Evolutionary conservation across 805 yeast species (phyloP).

Genomic region (Candida quercuum): DNA sequence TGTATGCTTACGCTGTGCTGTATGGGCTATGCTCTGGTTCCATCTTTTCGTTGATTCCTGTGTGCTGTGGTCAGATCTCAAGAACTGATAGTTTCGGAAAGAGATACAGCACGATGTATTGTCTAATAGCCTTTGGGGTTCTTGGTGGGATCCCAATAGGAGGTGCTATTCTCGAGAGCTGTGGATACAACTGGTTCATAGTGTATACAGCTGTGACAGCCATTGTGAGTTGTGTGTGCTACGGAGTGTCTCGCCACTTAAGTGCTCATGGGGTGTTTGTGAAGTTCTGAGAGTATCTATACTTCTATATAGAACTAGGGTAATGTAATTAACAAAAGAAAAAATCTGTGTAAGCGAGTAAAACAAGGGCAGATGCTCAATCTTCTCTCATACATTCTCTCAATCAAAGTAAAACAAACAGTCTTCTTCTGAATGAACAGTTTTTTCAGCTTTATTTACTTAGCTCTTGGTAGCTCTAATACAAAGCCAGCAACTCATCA

Average conservation of each 20-base stretch:
- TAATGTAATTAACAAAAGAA: too few species aligned
- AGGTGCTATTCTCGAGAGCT: slow-evolving; percentile 39
- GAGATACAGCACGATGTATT: slow-evolving; percentile 53
- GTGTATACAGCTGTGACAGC: slow-evolving; percentile 32
- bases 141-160: slow-evolving; percentile 46
- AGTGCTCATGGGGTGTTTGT: slow-evolving; percentile 25
- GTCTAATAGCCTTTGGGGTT: slow-evolving; percentile 48
- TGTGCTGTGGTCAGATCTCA: slow-evolving; percentile 54
- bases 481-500: neutral
- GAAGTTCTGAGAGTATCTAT: too few species aligned
- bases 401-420: too few species aligned
- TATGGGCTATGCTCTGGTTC: slow-evolving; percentile 54
- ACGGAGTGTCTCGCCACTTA: slow-evolving; percentile 37
- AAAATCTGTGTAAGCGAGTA: too few species aligned
- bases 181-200: slow-evolving; percentile 31
- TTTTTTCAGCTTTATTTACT: too few species aligned
- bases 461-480: too few species aligned
- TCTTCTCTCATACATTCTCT: too few species aligned
- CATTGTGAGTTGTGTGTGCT: slow-evolving; percentile 31
- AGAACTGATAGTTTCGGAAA: slow-evolving; percentile 47
- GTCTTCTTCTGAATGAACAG: too few species aligned
- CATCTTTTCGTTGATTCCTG: slow-evolving; percentile 50
- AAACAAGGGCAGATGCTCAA: too few species aligned
- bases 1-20: slow-evolving; percentile 38
- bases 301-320: too few species aligned